Percentiles rank a stretch among this genome's conserved stretches.
phyloP scores from a whole-genome alignment of 2,329 filamentous ascomycete species.

The Aspergillus sp. region DNA sequence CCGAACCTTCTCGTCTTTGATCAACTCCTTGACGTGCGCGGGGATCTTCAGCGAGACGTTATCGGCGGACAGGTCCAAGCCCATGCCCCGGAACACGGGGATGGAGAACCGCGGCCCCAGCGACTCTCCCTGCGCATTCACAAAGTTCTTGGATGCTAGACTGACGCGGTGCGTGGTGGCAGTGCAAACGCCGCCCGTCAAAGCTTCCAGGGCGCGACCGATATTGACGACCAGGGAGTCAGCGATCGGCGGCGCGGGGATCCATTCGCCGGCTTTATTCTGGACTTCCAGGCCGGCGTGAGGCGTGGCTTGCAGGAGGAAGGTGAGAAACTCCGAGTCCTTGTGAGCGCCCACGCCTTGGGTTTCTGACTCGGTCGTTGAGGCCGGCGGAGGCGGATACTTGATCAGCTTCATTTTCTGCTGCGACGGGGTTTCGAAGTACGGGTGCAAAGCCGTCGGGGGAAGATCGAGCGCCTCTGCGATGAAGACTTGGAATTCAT shows the following conservation, averaged over 20 bases:
- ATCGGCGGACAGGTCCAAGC: constrained; percentile 31
- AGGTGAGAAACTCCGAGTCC: constrained; percentile 51
- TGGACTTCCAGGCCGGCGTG: constrained; percentile 50
- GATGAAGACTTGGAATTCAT: constrained; percentile 29
- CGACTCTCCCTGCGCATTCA: constrained; percentile 17
- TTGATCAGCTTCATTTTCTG: constrained; percentile 43
- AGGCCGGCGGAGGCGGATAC: constrained; percentile 39
- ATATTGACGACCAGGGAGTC: constrained; percentile 52
- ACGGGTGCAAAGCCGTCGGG: constrained; percentile 27
- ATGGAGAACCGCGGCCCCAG: constrained; percentile 37
- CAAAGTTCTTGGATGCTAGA: constrained; percentile 28
- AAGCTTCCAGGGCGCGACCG: constrained; percentile 38
- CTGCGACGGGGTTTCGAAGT: constrained; percentile 35
- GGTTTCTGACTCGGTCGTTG: constrained; percentile 23
- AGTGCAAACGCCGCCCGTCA: constrained; percentile 36
- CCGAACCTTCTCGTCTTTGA: constrained; percentile 32
- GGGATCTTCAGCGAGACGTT: constrained; percentile 31
- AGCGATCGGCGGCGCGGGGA: constrained; percentile 45
- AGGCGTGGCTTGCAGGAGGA: constrained; percentile 46
- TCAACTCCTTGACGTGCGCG: constrained; percentile 28
- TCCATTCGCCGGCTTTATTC: constrained; percentile 48
- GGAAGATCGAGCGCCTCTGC: constrained; percentile 35
- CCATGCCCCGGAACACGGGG: constrained; percentile 38
- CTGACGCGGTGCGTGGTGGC: constrained; percentile 39
- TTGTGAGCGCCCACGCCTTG: constrained; percentile 49